These are phyloP conservation scores for Spathaspora arborariae DNA, from an alignment of 805 yeast genomes.

Conservation along the genomic window DNA sequence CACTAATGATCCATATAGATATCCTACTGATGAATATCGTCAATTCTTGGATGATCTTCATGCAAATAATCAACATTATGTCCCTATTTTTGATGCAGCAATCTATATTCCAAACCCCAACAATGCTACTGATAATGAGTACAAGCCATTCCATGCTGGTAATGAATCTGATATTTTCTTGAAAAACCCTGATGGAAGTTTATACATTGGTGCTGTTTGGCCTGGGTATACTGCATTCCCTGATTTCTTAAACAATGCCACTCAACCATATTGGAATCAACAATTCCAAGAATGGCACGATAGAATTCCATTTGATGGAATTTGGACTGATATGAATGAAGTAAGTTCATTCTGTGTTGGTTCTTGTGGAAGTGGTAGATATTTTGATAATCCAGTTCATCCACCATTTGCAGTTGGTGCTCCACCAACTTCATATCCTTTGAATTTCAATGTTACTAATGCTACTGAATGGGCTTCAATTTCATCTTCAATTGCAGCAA, in stretches of 20 bases:
- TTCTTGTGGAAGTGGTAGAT: constrained; percentile 20
- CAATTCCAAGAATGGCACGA: constrained; percentile 17
- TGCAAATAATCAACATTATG: constrained; percentile 18
- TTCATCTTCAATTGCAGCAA: constrained; percentile 11
- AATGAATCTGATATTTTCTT: constrained; percentile 16
- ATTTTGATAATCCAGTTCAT: constrained; percentile 15
- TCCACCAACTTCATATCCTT: constrained; percentile 12
- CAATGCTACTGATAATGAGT: constrained; percentile 16
- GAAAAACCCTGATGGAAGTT: constrained; percentile 23
- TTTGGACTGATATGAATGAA: constrained; percentile 25
- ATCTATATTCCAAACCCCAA: constrained; percentile 21
- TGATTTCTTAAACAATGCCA: constrained; percentile 19
- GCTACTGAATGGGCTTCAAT: constrained; percentile 14
- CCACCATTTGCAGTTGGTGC: constrained; percentile 15
- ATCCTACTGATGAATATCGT: constrained; percentile 14
- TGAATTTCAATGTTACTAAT: constrained; percentile 15
- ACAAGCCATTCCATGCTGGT: constrained; percentile 15
- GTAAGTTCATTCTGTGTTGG: constrained; percentile 29
- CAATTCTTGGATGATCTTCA: constrained; percentile 16
- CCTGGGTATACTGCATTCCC: constrained; percentile 29
- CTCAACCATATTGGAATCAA: constrained; percentile 20
- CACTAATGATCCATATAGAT: constrained; percentile 20
- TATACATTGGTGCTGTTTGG: constrained; percentile 28
- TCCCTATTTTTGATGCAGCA: constrained; percentile 25
- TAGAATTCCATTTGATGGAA: constrained; percentile 17